These are phyloP conservation scores for Noccaea caerulescens DNA, from an alignment of 345 rosid species.

Conservation along the genomic window DNA sequence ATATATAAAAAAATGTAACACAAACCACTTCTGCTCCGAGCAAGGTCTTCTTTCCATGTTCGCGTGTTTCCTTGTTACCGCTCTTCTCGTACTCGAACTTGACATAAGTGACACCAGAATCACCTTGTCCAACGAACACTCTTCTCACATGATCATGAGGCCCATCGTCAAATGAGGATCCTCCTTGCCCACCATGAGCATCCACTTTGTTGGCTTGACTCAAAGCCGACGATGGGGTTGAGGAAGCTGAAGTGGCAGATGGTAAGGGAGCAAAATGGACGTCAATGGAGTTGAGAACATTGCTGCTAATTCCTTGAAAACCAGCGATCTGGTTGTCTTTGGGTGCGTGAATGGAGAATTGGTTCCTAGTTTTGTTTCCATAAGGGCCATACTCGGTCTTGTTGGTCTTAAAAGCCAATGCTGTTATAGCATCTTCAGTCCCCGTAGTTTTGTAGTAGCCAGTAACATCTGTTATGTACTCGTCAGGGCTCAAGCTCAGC, in stretches of 20 bases:
- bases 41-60: conserved; percentile 38
- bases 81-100: conserved; percentile 41
- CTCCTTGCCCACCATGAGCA: conserved; percentile 45
- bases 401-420: conserved; percentile 42
- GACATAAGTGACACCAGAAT: conserved; percentile 42
- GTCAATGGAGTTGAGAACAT: conserved; percentile 39
- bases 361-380: conserved; percentile 41
- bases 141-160: conserved; percentile 43
- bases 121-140: conserved; percentile 44
- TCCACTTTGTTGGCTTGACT: conserved; percentile 37
- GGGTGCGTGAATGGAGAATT: conserved; percentile 39
- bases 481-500: conserved; percentile 43
- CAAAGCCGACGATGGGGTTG: conserved; percentile 24
- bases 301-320: conserved; percentile 40
- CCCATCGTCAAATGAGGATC: conserved; percentile 44
- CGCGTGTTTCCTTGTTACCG: conserved; percentile 26
- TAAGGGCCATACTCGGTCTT: conserved; percentile 40
- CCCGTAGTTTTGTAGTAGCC: conserved; percentile 36
- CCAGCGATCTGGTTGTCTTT: conserved; percentile 44
- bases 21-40: conserved; percentile 41
- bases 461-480: conserved; percentile 44
- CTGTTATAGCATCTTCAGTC: conserved; percentile 41
- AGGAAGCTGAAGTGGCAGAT: conserved; percentile 7
- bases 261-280: conserved; percentile 43
- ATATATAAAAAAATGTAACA: neutral